phyloP scores from a whole-genome alignment of 1,139 yeast genomes.

The Scheffersomyces quercinus region DNA sequence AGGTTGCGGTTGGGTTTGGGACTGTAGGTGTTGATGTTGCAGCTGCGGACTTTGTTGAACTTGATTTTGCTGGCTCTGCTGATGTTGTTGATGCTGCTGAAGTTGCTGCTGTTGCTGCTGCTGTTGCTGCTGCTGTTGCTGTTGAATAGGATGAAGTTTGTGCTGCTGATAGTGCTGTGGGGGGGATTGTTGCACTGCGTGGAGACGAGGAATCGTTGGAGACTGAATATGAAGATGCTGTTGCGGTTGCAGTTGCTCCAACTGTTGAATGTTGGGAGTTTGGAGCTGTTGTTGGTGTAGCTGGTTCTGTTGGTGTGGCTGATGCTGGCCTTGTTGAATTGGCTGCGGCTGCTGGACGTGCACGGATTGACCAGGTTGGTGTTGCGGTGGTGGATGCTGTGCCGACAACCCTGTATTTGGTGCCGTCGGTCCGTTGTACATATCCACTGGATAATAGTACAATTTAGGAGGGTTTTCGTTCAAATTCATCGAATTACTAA shows the following conservation, averaged over 20 bases:
- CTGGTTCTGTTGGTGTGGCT: constrained; percentile 1
- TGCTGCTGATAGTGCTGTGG: constrained; percentile 1
- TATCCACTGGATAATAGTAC: not conserved
- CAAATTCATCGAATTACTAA: not conserved
- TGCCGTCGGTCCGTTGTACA: not conserved
- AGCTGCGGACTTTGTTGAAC: constrained; percentile 3
- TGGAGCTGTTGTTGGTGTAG: not conserved
- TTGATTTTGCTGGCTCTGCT: constrained; percentile 3
- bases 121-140: constrained; percentile 8
- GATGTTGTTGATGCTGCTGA: constrained; percentile 6
- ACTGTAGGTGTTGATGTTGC: constrained; percentile 5
- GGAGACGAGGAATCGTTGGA: too few species aligned
- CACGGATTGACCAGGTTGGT: constrained; percentile 1
- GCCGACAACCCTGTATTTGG: constrained; percentile 7
- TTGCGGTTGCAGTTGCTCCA: not conserved
- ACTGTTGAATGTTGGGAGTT: not conserved
- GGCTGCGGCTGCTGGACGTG: constrained; percentile 2
- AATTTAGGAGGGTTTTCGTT: constrained; percentile 1
- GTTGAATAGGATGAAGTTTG: constrained; percentile 6
- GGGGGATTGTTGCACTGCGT: not conserved
- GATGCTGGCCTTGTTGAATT: constrained; percentile 3
- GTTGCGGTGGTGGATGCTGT: constrained; percentile 4
- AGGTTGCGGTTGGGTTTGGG: constrained; percentile 4
- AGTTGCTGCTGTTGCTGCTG: constrained; percentile 8
- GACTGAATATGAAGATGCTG: not conserved